Conservation (phyloP, 2,329 filamentous ascomycete species). For the Pseudogymnoascus sp. region DNA sequence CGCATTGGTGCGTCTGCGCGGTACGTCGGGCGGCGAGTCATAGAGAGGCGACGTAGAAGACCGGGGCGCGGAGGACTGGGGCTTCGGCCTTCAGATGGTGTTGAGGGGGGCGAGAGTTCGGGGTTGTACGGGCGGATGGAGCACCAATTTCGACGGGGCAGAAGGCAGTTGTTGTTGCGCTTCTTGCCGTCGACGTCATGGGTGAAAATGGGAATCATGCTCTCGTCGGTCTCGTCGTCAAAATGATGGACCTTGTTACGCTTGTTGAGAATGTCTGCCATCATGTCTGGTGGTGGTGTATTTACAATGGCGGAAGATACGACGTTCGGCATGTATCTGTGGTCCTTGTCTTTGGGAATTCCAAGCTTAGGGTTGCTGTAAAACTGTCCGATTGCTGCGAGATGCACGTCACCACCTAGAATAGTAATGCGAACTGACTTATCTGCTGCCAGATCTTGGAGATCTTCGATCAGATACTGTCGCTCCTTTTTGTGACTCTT, state of each 20-base stretch:
- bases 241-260: conserved; percentile 75
- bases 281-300: conserved; percentile 73
- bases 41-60: conserved; percentile 25
- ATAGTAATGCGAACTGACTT: conserved; percentile 90
- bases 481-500: conserved; percentile 90
- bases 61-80: conserved; percentile 28
- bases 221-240: conserved; percentile 74
- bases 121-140: conserved; percentile 80
- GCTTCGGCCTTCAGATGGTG: conserved; percentile 46
- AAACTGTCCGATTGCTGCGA: conserved; percentile 88
- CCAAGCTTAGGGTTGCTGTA: conserved; percentile 79
- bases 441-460: conserved; percentile 87
- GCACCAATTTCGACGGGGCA: conserved; percentile 93
- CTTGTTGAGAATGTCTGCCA: conserved; percentile 89
- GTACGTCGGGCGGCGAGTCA: conserved; percentile 25
- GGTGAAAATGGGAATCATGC: conserved; percentile 89
- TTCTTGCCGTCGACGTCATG: conserved; percentile 83
- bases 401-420: conserved; percentile 86
- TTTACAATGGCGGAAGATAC: conserved; percentile 94
- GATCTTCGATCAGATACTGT: conserved; percentile 75
- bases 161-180: conserved; percentile 81
- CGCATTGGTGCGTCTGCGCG: conserved; percentile 19
- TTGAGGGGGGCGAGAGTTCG: conserved; percentile 62
- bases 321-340: conserved; percentile 93
- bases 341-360: conserved; percentile 80